These are phyloP conservation scores for Candida sanyiensis DNA, from an alignment of 805 yeast species.

Conservation along the genomic window DNA sequence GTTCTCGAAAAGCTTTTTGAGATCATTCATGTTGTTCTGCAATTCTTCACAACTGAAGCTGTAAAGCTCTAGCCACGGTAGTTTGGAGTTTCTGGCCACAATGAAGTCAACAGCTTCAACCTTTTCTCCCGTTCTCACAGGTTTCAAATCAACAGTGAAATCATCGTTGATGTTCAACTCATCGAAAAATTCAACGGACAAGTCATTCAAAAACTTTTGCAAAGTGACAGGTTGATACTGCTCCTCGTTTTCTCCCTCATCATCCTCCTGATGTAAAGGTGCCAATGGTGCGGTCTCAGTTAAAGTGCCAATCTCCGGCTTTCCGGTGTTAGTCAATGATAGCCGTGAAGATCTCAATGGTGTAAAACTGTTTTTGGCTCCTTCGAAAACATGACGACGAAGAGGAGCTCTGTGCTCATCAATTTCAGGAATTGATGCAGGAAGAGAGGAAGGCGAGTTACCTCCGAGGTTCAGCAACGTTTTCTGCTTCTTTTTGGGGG, in stretches of 20 bases:
- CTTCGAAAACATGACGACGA: conserved; percentile 10
- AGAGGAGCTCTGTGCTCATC: background rate
- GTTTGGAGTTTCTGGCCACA: conserved; percentile 18
- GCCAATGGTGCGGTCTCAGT: conserved; percentile 20
- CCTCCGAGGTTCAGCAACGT: background rate
- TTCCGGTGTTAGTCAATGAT: conserved; percentile 15
- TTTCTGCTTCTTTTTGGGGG: conserved; percentile 22
- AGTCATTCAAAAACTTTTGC: conserved; percentile 21
- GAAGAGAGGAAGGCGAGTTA: background rate
- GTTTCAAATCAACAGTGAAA: conserved; percentile 16
- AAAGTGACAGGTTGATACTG: conserved; percentile 23
- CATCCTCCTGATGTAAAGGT: conserved; percentile 20
- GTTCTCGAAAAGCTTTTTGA: conserved; percentile 21
- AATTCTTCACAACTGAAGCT: conserved; percentile 26
- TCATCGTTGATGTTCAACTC: conserved; percentile 23
- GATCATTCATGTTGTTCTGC: conserved; percentile 23
- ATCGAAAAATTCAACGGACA: conserved; percentile 26
- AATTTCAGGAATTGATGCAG: background rate
- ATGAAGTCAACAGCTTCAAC: conserved; percentile 15
- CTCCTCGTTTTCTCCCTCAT: conserved; percentile 9
- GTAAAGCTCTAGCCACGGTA: conserved; percentile 26
- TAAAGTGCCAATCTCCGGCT: conserved; percentile 14
- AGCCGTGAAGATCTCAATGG: conserved; percentile 21
- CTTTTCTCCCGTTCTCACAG: background rate
- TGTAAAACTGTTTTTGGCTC: conserved; percentile 20